Conservation (phyloP, 108 stramenopile species). For the Fistulifera pelliculosa region DNA sequence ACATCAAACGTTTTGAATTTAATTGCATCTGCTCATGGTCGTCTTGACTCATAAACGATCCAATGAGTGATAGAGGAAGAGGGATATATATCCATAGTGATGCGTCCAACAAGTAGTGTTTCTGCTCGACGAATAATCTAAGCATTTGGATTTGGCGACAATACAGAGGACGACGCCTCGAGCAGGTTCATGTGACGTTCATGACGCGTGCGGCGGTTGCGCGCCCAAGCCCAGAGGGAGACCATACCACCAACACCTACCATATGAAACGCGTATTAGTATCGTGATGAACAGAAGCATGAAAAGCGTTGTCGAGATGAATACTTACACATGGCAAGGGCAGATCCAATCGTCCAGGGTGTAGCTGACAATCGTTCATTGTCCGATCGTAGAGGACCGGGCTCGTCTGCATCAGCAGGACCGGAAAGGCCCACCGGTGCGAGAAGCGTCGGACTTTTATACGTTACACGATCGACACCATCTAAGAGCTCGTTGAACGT, state of each 20-base stretch:
- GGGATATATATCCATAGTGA: too few species aligned
- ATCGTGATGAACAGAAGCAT: neutral
- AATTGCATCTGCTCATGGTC: too few species aligned
- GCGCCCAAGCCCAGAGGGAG: constrained; percentile 23
- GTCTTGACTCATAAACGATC: too few species aligned
- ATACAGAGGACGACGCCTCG: constrained; percentile 9
- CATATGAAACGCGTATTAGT: neutral
- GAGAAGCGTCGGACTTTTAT: constrained; percentile 22
- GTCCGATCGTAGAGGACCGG: neutral
- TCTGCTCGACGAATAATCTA: too few species aligned
- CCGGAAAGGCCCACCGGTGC: constrained; percentile 1
- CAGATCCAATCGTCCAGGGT: constrained; percentile 39
- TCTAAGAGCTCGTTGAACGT: constrained; percentile 8
- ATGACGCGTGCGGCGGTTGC: constrained; percentile 17
- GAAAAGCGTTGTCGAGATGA: too few species aligned
- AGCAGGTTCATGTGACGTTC: constrained; percentile 13
- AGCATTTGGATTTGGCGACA: constrained; percentile 4
- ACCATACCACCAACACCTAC: constrained; percentile 26
- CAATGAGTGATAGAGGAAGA: too few species aligned
- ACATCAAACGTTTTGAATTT: too few species aligned
- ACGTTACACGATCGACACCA: constrained; percentile 10
- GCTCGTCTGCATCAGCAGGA: neutral
- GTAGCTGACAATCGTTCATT: constrained; percentile 6
- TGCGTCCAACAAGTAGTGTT: too few species aligned
- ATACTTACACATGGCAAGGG: constrained; percentile 20